Evolutionary conservation across 2,329 filamentous ascomycete species (phyloP).

Genomic region (Diaporthe sp.): DNA sequence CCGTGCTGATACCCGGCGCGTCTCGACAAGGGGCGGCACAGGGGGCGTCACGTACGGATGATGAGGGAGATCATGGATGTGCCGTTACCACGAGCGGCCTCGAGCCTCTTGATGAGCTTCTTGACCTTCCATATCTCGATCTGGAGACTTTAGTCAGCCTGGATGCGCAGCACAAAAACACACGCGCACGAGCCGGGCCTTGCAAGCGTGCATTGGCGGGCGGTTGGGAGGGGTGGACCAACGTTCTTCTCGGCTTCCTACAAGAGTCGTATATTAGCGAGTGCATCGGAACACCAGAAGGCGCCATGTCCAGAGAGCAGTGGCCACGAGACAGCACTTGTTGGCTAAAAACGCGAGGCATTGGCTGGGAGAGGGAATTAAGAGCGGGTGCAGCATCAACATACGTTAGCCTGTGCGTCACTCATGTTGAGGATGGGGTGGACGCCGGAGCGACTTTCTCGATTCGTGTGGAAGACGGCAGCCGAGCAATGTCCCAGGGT

Average conservation of each 20-base stretch:
- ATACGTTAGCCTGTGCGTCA: conserved; percentile 76
- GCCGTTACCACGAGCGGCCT: conserved; percentile 96
- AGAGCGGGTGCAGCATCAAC: background rate
- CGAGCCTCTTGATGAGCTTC: conserved; percentile 99
- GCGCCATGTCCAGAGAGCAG: background rate
- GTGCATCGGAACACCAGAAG: background rate
- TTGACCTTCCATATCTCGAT: conserved; percentile 97
- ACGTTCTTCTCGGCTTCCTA: conserved; percentile 96
- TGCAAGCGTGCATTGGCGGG: background rate
- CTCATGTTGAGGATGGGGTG: conserved; percentile 74
- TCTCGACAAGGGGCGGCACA: conserved; percentile 47
- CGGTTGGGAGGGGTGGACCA: conserved; percentile 45
- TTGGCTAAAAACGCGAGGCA: background rate
- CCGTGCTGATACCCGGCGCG: conserved; percentile 34
- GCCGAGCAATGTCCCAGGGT: conserved; percentile 14
- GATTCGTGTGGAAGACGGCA: conserved; percentile 16
- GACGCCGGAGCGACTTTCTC: conserved; percentile 36
- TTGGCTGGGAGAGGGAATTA: background rate
- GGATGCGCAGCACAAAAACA: conserved; percentile 34
- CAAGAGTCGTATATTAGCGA: conserved; percentile 8
- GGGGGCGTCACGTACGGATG: conserved; percentile 76
- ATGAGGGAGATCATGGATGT: conserved; percentile 99
- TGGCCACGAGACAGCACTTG: background rate
- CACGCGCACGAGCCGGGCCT: background rate
- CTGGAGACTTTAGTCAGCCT: conserved; percentile 49